These are phyloP conservation scores for Blastobotrys robertii DNA, from an alignment of 805 yeast genomes.

Conservation along the genomic window DNA sequence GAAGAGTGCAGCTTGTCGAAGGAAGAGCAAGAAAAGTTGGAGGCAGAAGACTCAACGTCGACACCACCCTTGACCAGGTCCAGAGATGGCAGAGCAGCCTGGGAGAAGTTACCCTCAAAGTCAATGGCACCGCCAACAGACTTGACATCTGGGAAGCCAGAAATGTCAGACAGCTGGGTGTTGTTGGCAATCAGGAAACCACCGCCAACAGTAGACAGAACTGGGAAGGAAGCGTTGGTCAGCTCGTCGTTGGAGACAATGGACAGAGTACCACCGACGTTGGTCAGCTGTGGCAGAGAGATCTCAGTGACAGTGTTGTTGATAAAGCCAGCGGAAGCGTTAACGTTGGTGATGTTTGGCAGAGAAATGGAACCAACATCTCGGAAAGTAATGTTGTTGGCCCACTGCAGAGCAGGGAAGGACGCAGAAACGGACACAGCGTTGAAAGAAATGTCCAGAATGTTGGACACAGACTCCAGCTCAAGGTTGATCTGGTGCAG, in stretches of 20 bases:
- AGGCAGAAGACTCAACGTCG: slow-evolving; percentile 54
- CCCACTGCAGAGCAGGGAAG: slow-evolving; percentile 55
- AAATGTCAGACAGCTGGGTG: slow-evolving; percentile 53
- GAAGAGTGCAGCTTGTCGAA: slow-evolving; percentile 62
- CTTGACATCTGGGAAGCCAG: slow-evolving; percentile 64
- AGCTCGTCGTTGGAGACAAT: slow-evolving; percentile 66
- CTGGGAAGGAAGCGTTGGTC: slow-evolving; percentile 55
- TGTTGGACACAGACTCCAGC: slow-evolving; percentile 61
- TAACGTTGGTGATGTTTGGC: slow-evolving; percentile 57
- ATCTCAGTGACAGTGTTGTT: slow-evolving; percentile 47
- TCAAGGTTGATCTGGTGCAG: slow-evolving; percentile 56
- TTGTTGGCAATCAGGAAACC: slow-evolving; percentile 88
- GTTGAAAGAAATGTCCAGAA: slow-evolving; percentile 76
- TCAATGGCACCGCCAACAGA: slow-evolving; percentile 83
- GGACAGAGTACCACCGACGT: slow-evolving; percentile 75
- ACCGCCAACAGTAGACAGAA: slow-evolving; percentile 75
- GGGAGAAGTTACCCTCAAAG: slow-evolving; percentile 69
- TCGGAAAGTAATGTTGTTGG: slow-evolving; percentile 81
- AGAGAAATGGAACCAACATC: slow-evolving; percentile 66
- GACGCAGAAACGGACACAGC: slow-evolving; percentile 59
- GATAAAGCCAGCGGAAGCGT: slow-evolving; percentile 74
- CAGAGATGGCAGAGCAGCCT: slow-evolving; percentile 67
- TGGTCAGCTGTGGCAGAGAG: slow-evolving; percentile 36
- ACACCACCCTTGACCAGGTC: slow-evolving; percentile 88
- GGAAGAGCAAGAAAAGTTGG: slow-evolving; percentile 71